A percentile compares a stretch with the other conserved stretches of the same genome.
These are phyloP conservation scores for Iberis amara DNA, from an alignment of 441 rosid genomes.

Conservation along the genomic window DNA sequence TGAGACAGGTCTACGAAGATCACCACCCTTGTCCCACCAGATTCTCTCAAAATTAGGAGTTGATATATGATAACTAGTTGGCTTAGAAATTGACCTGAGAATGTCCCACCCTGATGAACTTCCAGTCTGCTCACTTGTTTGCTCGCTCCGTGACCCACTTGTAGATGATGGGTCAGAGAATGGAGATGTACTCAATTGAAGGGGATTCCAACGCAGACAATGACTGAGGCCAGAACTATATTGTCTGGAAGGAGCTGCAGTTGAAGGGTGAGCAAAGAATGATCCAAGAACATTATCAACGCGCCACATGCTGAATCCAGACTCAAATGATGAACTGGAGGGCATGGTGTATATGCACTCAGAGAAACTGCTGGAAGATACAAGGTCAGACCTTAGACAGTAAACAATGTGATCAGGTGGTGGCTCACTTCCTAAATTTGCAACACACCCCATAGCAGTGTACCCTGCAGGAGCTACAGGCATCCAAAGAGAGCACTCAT, in stretches of 20 bases:
- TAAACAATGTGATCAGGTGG: constrained; percentile 82
- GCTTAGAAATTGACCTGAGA: constrained; percentile 70
- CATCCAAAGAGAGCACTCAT: constrained; percentile 92
- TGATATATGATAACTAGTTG: constrained; percentile 58
- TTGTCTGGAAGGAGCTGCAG: constrained; percentile 52
- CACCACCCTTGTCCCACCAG: constrained; percentile 99
- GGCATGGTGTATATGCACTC: constrained; percentile 70
- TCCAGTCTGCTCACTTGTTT: constrained; percentile 41
- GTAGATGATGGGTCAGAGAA: constrained; percentile 35
- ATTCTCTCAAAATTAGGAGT: constrained; percentile 94
- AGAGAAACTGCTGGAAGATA: constrained; percentile 76
- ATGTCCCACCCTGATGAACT: constrained; percentile 85
- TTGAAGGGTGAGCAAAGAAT: constrained; percentile 77
- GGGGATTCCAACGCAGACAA: constrained; percentile 72
- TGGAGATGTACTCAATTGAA: constrained; percentile 42
- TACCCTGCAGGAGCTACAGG: constrained; percentile 95
- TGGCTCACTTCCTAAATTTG: constrained; percentile 68
- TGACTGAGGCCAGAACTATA: constrained; percentile 62
- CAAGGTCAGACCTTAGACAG: constrained; percentile 94
- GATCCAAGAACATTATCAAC: constrained; percentile 88
- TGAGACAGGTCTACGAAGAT: constrained; percentile 77
- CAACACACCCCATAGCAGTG: constrained; percentile 86
- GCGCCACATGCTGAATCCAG: constrained; percentile 98
- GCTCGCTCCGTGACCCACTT: constrained; percentile 35
- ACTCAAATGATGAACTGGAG: constrained; percentile 42